Evolutionary conservation across 2,329 filamentous ascomycete genomes (phyloP), one percentile per base, ranked within the genome.

Genomic region (Diaporthe helianthi): DNA sequence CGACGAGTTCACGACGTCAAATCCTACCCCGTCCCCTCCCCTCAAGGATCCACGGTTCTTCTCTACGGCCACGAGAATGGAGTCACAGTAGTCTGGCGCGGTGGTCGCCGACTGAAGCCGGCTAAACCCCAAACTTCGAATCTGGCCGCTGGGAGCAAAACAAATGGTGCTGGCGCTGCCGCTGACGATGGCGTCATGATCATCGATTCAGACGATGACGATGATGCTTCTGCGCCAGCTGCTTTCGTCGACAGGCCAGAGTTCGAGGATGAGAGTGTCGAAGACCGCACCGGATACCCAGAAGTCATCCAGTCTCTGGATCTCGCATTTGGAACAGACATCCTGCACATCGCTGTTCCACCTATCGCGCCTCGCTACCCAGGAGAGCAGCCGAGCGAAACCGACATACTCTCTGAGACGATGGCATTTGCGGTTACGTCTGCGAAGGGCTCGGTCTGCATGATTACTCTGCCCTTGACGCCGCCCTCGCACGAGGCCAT

Each of bases 21-120:
- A 73, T 84, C 84, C 4, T 90, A 90, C 74, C 89, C 89, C 1
- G 81, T 89, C 22, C 82, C 83, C 69, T 89, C 89, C 1, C 84
- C 87, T 1, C 89, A 91, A 74, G 89, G 89, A 44, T 89, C 89
- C 8, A 87, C 85, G 2, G 84, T 91, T 74, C 76, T 91, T 31
- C 78, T 91, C 53, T 90, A 90, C 74, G 88, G 86, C 54, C 88
- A 90, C 73, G 87, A 90, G 70, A 88, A 86, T 76, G 89, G 89
- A 53, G 78, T 90, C 51, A 88, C 85, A 3, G 74, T 91, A 46
- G 78, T 88, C 29, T 91, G 89, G 89, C 84, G 87, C 51, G 89
- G 89, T 54, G 89, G 89, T 13, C 83, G 83, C 63, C 82, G 83
- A n/a, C 86, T 91, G 74, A 90, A 88, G 75, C 71, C 80, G 1